phyloP scores from a whole-genome alignment of 2,329 filamentous ascomycete species.

The Passalora sequoiae region DNA sequence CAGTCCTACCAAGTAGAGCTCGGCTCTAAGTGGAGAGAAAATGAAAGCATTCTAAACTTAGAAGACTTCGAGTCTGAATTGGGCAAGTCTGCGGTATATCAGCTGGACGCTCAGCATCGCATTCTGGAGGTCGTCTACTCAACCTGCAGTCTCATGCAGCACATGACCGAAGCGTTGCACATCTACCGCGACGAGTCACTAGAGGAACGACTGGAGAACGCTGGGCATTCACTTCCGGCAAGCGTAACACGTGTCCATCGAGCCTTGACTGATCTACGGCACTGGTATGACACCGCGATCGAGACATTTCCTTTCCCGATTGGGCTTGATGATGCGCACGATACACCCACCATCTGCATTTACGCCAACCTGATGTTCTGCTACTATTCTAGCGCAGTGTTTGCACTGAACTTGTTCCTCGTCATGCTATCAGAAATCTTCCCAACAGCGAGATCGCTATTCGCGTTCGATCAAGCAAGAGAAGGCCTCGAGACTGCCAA shows the following conservation, averaged over 20 bases:
- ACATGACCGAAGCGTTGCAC: background rate
- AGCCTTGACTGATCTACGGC: conserved; percentile 1
- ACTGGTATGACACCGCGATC: conserved; percentile 9
- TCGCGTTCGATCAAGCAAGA: conserved; percentile 5
- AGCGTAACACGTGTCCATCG: background rate
- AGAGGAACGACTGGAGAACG: conserved; percentile 6
- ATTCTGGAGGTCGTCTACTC: conserved; percentile 4
- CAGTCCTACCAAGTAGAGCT: conserved; percentile 1
- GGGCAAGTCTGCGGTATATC: conserved; percentile 8
- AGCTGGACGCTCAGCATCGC: conserved; percentile 7
- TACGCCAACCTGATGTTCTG: conserved; percentile 13
- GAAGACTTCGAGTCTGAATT: conserved; percentile 9
- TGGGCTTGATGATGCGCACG: conserved; percentile 8
- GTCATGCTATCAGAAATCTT: conserved; percentile 7
- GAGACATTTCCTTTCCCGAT: conserved; percentile 7
- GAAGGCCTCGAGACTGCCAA: conserved; percentile 5
- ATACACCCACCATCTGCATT: conserved; percentile 9
- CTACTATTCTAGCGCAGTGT: conserved; percentile 8
- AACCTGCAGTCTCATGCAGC: conserved; percentile 8
- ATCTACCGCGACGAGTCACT: conserved; percentile 7
- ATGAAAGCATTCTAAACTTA: background rate
- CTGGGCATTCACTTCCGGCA: background rate
- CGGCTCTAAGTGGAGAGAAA: conserved; percentile 1
- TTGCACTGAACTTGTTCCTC: conserved; percentile 8
- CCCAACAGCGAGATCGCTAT: conserved; percentile 4